Evolutionary conservation across 2,329 filamentous ascomycete genomes (phyloP), one percentile per base, ranked within the genome.

Genomic region (Arthrobotrys musiformis): DNA sequence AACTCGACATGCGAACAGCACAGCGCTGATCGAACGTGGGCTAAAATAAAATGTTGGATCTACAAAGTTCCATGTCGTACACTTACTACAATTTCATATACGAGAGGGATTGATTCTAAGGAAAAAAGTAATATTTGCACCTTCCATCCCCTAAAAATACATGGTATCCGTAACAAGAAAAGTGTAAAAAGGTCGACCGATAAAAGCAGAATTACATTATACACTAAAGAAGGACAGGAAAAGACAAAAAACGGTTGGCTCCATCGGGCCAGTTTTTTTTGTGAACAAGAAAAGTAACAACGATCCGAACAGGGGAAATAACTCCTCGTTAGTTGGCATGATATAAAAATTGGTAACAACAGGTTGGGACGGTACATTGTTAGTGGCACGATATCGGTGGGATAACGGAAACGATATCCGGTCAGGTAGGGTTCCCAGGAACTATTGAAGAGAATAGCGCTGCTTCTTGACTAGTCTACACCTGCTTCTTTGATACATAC

Each of bases 61-160:
- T 52, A 52, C 46, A 52, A 28, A 52, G 15, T 11, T 26, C 40
- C n/a, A 33, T n/a, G 48, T 35, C 19, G 40, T 5, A 33, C 9
- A 33, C 4, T 5, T 9, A 9, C 4, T 5, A 2, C 37, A 42
- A n/a, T 42, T 13, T n/a, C 2, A n/a, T n/a, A n/a, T n/a, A n/a
- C n/a, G n/a, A n/a, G n/a, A n/a, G n/a, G n/a, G n/a, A n/a, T n/a
- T n/a, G n/a, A n/a, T n/a, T n/a, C n/a, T n/a, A n/a, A 40, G 19
- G 24, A 52, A 42, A 44, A 56, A 48, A 58, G 28, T 48, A 63
- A 56, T 46, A 64, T 24, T 69, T 54, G 63, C 56, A 75, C 42
- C 54, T 35, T 62, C n/a, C 58, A 8, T 52, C 62, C 64, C 35
- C 66, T 77, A 77, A 67, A 70, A 77, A 67, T 77, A 77, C 73